Evolutionary conservation across 208 protist genomes (phyloP).

Genomic region (Porcisia hertigi): DNA sequence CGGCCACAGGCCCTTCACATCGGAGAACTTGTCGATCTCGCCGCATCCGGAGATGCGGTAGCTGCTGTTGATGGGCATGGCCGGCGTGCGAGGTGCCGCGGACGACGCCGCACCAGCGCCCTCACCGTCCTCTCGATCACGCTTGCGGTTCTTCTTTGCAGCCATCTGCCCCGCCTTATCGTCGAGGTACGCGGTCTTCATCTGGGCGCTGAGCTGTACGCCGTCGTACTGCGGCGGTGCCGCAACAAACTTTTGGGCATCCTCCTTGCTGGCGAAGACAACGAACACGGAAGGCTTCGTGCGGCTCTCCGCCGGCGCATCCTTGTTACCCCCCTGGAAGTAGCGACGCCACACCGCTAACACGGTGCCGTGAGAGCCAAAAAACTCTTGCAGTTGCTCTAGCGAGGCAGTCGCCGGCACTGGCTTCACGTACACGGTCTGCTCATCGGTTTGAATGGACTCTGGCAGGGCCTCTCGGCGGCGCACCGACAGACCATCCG

Average conservation of each 20-base stretch:
- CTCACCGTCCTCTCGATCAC: slow-evolving; percentile 13
- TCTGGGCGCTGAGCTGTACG: slow-evolving; percentile 72
- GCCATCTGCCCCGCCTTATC: slow-evolving; percentile 73
- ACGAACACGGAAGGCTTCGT: slow-evolving; percentile 88
- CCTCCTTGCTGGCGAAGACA: slow-evolving; percentile 67
- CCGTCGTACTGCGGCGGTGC: slow-evolving; percentile 64
- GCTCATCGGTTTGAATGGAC: slow-evolving; percentile 85
- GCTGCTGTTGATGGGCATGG: slow-evolving; percentile 81
- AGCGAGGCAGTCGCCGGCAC: slow-evolving; percentile 70
- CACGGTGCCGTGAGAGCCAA: slow-evolving; percentile 70
- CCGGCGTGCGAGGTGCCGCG: slow-evolving; percentile 45
- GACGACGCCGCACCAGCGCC: neutral
- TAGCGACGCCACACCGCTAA: slow-evolving; percentile 87
- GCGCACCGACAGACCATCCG: slow-evolving; percentile 67
- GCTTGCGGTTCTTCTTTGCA: slow-evolving; percentile 47
- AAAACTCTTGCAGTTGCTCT: slow-evolving; percentile 81
- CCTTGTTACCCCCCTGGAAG: slow-evolving; percentile 70
- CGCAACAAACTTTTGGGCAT: slow-evolving; percentile 67
- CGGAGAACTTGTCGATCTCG: slow-evolving; percentile 65
- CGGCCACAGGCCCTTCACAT: slow-evolving; percentile 85
- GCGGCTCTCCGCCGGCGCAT: slow-evolving; percentile 50
- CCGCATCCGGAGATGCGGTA: slow-evolving; percentile 76
- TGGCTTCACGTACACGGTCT: slow-evolving; percentile 89
- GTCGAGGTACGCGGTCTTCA: slow-evolving; percentile 82
- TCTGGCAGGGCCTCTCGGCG: slow-evolving; percentile 80